Evolutionary conservation across 345 rosid species (phyloP), one percentile per base, ranked within the genome.

Genomic region (Zanthoxylum bungeanum): DNA sequence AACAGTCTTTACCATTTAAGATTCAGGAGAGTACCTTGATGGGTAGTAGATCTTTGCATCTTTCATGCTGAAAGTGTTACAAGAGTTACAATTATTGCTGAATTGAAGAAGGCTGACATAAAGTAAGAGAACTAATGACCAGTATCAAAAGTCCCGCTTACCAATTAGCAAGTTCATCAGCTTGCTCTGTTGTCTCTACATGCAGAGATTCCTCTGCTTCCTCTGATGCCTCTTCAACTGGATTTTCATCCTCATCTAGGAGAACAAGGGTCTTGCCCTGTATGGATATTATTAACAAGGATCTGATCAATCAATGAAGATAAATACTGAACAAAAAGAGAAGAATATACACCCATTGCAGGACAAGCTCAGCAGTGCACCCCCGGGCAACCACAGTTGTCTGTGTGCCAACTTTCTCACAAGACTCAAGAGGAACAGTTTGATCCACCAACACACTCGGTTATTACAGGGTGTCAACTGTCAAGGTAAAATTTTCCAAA

Each of bases 31-130:
- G 71, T 77, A 95, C 99, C 96, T 85, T 53, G 97, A 85, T 36
- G 98, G 97, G 66, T 89, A 93, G 77, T 80, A 81, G 67, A 93
- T 84, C 59, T 28, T 84, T 31, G 81, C 77, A 56, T 77, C 88
- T 73, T 69, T 84, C 80, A 78, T 75, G 75, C 97, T 89, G 88
- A 76, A 85, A 63, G 52, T 25, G 60, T 71, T 58, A 75, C 34
- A 79, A 70, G 70, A 58, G 71, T 60, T 36, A 51, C 64, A 71
- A 63, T 47, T 73, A 81, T 53, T 71, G 64, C 27, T 55, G 40
- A 66, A 19, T 52, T 57, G 21, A 44, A 19, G 33, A 37, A 51
- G 37, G 34, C 74, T 67, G 24, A 39, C 60, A 37, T 59, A 53
- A 3, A 9, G 33, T 9, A 31, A 33, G 19, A 28, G 60, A 70